A percentile compares a stretch with the other conserved stretches of the same genome.
Evolutionary conservation across 805 yeast genomes (phyloP).

Genomic region (Torulaspora delbrueckii): DNA sequence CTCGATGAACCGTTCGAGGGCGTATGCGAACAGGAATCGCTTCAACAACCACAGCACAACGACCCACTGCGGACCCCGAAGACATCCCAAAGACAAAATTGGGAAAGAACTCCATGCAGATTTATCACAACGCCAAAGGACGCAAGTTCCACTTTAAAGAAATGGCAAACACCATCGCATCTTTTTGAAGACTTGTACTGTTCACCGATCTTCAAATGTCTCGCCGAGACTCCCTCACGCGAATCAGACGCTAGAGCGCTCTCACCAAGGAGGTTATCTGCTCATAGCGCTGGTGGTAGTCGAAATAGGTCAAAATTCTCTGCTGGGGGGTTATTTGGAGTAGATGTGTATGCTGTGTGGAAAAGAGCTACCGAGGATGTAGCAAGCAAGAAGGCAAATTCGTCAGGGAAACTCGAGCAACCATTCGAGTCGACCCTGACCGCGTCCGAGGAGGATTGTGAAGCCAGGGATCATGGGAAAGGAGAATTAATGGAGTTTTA

Average conservation of each 20-base stretch:
- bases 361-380: constrained; percentile 28
- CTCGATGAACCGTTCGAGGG: constrained; percentile 1
- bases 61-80: constrained; percentile 25
- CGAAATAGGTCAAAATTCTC: constrained; percentile 23
- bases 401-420: constrained; percentile 12
- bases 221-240: constrained; percentile 22
- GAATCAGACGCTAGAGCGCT: constrained; percentile 11
- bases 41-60: constrained; percentile 8
- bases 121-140: constrained; percentile 26
- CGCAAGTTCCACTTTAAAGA: constrained; percentile 20
- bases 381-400: neutral
- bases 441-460: constrained; percentile 3
- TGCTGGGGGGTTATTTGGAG: constrained; percentile 33
- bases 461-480: constrained; percentile 3
- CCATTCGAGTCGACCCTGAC: constrained; percentile 10
- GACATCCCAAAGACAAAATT: constrained; percentile 12
- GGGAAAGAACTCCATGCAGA: constrained; percentile 25
- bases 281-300: constrained; percentile 9
- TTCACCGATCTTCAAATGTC: constrained; percentile 31
- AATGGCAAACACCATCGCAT: constrained; percentile 35
- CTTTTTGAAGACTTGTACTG: constrained; percentile 32
- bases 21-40: constrained; percentile 7
- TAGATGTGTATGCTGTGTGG: constrained; percentile 36
- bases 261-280: constrained; percentile 19
- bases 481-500: constrained; percentile 1